phyloP scores from a whole-genome alignment of 2,329 filamentous ascomycete genomes.

The Chaetoscypha palmicola region DNA sequence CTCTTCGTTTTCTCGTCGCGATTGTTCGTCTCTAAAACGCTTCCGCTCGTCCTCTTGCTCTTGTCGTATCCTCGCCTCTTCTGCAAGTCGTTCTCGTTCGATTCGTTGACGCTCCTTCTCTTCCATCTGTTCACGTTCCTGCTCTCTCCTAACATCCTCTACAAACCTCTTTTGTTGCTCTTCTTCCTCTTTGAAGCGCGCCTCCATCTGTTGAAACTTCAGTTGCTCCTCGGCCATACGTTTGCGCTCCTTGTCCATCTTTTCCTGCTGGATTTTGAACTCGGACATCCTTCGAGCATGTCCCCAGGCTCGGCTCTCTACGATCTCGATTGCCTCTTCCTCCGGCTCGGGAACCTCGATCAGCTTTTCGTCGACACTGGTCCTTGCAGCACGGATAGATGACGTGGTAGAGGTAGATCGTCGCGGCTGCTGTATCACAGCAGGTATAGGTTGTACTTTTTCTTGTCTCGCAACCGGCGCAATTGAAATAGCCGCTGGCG shows the following conservation, averaged over 20 bases:
- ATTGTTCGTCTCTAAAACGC: neutral
- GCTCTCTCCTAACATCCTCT: neutral
- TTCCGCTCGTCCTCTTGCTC: neutral
- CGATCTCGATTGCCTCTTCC: neutral
- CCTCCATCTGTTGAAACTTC: constrained; percentile 12
- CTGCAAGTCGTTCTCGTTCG: neutral
- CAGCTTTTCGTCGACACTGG: neutral
- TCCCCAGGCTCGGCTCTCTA: constrained; percentile 7
- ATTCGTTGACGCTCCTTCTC: constrained; percentile 1
- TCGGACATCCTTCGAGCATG: constrained; percentile 1
- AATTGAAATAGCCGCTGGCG: neutral
- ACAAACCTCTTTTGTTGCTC: constrained; percentile 4
- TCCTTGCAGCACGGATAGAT: neutral
- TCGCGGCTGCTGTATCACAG: neutral
- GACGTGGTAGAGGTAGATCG: neutral
- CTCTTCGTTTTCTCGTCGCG: neutral
- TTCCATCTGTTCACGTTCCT: constrained; percentile 1
- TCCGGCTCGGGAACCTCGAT: neutral
- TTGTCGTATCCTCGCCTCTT: neutral
- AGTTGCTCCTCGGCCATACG: constrained; percentile 11
- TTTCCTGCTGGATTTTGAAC: constrained; percentile 12
- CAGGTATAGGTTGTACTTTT: neutral
- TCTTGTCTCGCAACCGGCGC: neutral
- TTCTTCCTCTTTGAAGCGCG: constrained; percentile 3
- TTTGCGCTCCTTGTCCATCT: constrained; percentile 15